These are phyloP conservation scores for Leccinum olivaceopallidum DNA, from an alignment of 768 basidiomycete species.

Conservation along the genomic window DNA sequence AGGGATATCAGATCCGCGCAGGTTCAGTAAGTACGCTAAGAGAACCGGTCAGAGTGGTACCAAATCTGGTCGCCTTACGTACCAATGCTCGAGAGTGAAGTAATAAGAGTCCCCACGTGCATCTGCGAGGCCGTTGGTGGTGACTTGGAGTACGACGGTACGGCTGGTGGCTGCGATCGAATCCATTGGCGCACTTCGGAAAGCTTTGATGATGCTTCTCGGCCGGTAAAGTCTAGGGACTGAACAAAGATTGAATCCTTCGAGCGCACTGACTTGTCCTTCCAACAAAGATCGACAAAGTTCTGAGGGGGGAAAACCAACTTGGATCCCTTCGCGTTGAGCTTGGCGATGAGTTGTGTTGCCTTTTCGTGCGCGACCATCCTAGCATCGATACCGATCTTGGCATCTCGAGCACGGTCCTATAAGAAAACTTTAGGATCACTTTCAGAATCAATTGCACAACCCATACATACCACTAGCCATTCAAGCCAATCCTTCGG, in stretches of 20 bases:
- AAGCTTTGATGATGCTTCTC: slow-evolving; percentile 72
- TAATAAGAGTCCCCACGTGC: slow-evolving; percentile 67
- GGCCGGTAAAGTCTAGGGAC: slow-evolving; percentile 67
- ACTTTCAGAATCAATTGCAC: neutral
- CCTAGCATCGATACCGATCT: slow-evolving; percentile 83
- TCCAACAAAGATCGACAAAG: slow-evolving; percentile 81
- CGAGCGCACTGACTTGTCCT: slow-evolving; percentile 70
- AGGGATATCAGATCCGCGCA: slow-evolving; percentile 88
- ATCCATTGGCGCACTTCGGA: slow-evolving; percentile 71
- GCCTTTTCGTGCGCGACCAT: slow-evolving; percentile 79
- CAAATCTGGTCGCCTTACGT: slow-evolving; percentile 21
- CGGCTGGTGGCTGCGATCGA: slow-evolving; percentile 52
- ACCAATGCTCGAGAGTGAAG: slow-evolving; percentile 73
- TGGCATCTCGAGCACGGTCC: slow-evolving; percentile 43
- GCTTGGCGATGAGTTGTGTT: slow-evolving; percentile 54
- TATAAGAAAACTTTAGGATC: slow-evolving; percentile 16
- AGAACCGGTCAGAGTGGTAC: slow-evolving; percentile 5
- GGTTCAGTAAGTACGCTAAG: slow-evolving; percentile 82
- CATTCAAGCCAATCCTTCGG: slow-evolving; percentile 81
- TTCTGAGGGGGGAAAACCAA: slow-evolving; percentile 83
- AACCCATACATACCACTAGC: slow-evolving; percentile 54
- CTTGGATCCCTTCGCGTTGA: slow-evolving; percentile 56
- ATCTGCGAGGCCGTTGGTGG: slow-evolving; percentile 60
- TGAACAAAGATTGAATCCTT: slow-evolving; percentile 66
- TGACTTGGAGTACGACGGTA: slow-evolving; percentile 61